Evolutionary conservation across 768 basidiomycete genomes (phyloP).

Genomic region (Suillus cothurnatus): DNA sequence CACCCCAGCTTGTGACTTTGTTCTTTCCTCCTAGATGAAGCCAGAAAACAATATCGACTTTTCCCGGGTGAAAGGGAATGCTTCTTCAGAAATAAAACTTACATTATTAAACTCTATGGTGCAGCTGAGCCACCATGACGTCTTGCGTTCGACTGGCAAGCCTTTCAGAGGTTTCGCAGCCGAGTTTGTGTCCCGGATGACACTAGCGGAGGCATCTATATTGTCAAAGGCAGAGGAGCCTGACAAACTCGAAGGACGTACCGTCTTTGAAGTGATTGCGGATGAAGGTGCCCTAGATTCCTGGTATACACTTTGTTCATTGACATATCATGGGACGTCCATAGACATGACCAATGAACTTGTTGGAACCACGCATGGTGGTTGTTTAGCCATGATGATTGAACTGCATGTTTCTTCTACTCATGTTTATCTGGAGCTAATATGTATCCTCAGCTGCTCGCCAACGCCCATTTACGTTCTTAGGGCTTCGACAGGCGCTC

Average conservation of each 20-base stretch:
- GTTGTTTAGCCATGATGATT: slow-evolving; percentile 45
- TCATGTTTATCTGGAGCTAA: background rate
- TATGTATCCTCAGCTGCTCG: slow-evolving; percentile 38
- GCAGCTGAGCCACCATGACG: slow-evolving; percentile 4
- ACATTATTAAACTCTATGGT: slow-evolving; percentile 24
- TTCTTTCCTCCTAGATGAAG: background rate
- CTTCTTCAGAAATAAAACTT: slow-evolving; percentile 28
- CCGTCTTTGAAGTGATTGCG: slow-evolving; percentile 46
- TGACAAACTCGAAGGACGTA: slow-evolving; percentile 36
- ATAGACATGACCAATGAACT: slow-evolving; percentile 46
- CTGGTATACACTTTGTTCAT: background rate
- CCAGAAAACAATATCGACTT: slow-evolving; percentile 15
- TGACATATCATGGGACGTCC: background rate
- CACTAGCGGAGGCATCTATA: slow-evolving; percentile 44
- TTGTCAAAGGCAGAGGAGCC: slow-evolving; percentile 38
- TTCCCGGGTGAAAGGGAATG: slow-evolving; percentile 32
- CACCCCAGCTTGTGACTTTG: background rate
- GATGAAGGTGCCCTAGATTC: slow-evolving; percentile 40
- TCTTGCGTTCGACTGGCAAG: slow-evolving; percentile 14
- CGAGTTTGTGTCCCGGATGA: slow-evolving; percentile 24
- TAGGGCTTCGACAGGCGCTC: slow-evolving; percentile 32
- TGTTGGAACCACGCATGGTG: slow-evolving; percentile 41
- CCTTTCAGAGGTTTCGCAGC: slow-evolving; percentile 24
- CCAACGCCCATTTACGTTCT: slow-evolving; percentile 40
- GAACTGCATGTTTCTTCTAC: slow-evolving; percentile 42